Conservation (phyloP, 2,329 filamentous ascomycete genomes). For the Penicillium corylophilum region DNA sequence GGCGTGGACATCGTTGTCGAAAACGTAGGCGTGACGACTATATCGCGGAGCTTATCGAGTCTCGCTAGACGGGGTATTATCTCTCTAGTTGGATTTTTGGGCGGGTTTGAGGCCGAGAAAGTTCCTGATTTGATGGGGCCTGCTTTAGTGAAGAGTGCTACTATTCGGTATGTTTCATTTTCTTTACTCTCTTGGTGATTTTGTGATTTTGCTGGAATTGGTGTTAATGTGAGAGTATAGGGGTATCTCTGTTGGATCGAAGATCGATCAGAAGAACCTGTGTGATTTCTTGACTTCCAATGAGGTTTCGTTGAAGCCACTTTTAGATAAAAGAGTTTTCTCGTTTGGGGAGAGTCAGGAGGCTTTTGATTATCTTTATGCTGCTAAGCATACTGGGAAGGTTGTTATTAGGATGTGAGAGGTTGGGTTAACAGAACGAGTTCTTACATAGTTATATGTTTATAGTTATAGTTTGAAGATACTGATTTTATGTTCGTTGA, state of each 20-base stretch:
- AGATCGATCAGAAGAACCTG: not conserved
- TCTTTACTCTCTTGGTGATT: not conserved
- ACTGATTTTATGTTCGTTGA: too few species aligned
- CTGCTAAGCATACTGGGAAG: not conserved
- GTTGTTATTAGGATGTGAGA: not conserved
- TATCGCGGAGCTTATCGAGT: not conserved
- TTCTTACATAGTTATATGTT: too few species aligned
- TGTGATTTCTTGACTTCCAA: not conserved
- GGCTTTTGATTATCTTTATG: not conserved
- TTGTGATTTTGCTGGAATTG: not conserved
- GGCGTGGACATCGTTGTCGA: conserved; percentile 93
- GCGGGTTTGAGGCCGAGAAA: not conserved
- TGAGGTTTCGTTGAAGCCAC: not conserved
- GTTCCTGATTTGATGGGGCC: not conserved
- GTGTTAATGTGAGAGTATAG: not conserved
- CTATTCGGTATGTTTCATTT: not conserved
- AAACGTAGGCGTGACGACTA: conserved; percentile 70
- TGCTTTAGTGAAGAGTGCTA: not conserved
- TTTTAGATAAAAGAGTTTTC: not conserved
- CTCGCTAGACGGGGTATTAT: not conserved
- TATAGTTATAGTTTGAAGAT: too few species aligned
- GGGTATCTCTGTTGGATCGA: not conserved
- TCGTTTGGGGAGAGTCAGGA: not conserved
- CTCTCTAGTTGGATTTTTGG: not conserved
- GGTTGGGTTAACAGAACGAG: too few species aligned